Evolutionary conservation across 768 basidiomycete species (phyloP).

Genomic region (Tremella fuciformis): DNA sequence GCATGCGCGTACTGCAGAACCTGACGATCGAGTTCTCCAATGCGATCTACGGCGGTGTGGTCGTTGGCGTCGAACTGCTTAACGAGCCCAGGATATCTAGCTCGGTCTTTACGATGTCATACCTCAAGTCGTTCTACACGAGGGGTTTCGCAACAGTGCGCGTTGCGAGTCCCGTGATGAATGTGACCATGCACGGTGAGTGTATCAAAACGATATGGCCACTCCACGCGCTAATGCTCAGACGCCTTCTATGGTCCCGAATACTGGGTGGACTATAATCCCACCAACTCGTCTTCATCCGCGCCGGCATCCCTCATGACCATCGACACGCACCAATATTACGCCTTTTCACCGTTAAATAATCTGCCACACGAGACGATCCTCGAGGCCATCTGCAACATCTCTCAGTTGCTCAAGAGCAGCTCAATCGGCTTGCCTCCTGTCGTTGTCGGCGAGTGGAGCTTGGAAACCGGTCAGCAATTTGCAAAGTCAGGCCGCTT

Average conservation of each 20-base stretch:
- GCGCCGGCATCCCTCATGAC: slow-evolving; percentile 17
- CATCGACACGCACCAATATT: slow-evolving; percentile 50
- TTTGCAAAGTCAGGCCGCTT: neutral
- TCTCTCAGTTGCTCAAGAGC: slow-evolving; percentile 33
- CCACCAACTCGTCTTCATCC: slow-evolving; percentile 14
- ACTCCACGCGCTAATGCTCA: slow-evolving; percentile 13
- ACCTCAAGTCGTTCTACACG: slow-evolving; percentile 44
- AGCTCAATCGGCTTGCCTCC: slow-evolving; percentile 14
- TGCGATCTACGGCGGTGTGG: slow-evolving; percentile 42
- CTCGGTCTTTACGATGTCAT: slow-evolving; percentile 37
- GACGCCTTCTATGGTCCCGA: slow-evolving; percentile 48
- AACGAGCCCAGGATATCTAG: slow-evolving; percentile 47
- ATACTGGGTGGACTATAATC: slow-evolving; percentile 48
- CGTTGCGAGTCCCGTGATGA: slow-evolving; percentile 15
- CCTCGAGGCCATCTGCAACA: slow-evolving; percentile 45
- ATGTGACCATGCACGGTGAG: slow-evolving; percentile 41
- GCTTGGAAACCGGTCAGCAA: slow-evolving; percentile 43
- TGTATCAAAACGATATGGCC: no score
- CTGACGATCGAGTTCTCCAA: slow-evolving; percentile 47
- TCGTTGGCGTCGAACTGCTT: slow-evolving; percentile 45
- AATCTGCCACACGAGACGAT: slow-evolving; percentile 45
- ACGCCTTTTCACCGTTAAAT: slow-evolving; percentile 44
- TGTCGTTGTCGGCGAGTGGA: slow-evolving; percentile 50
- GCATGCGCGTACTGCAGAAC: slow-evolving; percentile 27
- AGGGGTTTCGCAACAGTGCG: slow-evolving; percentile 5